These are phyloP conservation scores for Selaginella moellendorffii DNA, from an alignment of 75 land plant species.

Conservation along the genomic window DNA sequence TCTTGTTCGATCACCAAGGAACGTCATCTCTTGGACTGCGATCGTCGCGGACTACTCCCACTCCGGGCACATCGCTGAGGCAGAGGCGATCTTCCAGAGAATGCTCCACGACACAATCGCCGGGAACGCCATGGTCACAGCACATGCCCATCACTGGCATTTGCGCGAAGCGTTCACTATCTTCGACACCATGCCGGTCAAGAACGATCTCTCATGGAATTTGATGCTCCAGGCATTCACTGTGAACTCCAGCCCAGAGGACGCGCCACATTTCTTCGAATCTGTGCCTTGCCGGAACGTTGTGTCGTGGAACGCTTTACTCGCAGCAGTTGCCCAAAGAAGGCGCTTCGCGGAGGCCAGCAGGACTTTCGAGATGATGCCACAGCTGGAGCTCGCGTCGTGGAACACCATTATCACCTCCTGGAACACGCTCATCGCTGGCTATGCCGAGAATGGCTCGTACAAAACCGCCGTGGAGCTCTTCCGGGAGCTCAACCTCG, in stretches of 20 bases:
- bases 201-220: neutral
- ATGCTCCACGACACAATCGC: too few species aligned
- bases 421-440: slow-evolving; percentile 1
- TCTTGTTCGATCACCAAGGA: too few species aligned
- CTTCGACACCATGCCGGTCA: neutral
- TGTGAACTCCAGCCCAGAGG: neutral
- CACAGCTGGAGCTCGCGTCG: neutral
- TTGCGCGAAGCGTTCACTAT: neutral
- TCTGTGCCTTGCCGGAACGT: neutral
- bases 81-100: too few species aligned
- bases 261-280: neutral
- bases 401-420: slow-evolving; percentile 5
- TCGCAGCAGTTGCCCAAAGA: neutral
- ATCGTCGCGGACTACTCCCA: too few species aligned
- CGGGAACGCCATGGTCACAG: too few species aligned
- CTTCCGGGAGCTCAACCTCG: neutral
- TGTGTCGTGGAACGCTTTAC: slow-evolving; percentile 4
- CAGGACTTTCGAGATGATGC: neutral
- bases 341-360: neutral
- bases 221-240: neutral
- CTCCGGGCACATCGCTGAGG: too few species aligned
- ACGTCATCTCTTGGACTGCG: too few species aligned
- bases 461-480: neutral
- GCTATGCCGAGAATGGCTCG: neutral
- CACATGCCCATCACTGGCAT: neutral